Conservation (phyloP, 2,329 filamentous ascomycete genomes). For the Teratosphaeria pseudoeucalypti region DNA sequence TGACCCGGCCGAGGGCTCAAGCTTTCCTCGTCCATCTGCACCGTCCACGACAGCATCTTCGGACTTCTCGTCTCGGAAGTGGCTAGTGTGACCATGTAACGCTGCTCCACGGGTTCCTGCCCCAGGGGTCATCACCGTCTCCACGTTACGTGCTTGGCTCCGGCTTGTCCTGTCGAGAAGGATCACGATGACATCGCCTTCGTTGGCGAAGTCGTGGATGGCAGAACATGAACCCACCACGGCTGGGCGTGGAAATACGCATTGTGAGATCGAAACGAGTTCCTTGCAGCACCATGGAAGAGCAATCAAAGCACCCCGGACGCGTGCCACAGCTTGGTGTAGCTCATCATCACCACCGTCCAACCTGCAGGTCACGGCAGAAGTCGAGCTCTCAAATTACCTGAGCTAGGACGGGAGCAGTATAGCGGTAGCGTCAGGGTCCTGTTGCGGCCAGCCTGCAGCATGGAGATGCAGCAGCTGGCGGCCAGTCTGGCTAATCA, state of each 20-base stretch:
- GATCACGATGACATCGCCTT: not conserved
- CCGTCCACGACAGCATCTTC: not conserved
- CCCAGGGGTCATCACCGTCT: not conserved
- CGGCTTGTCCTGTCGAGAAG: not conserved
- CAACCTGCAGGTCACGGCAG: not conserved
- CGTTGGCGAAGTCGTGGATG: not conserved
- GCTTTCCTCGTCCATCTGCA: not conserved
- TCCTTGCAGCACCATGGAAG: not conserved
- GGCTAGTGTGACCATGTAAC: not conserved
- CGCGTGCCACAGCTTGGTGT: not conserved
- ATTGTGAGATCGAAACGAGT: not conserved
- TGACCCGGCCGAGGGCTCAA: not conserved
- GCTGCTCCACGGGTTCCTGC: not conserved
- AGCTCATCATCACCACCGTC: not conserved
- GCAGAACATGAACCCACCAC: not conserved
- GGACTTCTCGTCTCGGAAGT: not conserved
- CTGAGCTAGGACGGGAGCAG: not conserved
- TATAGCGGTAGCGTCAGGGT: not conserved
- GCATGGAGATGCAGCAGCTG: not conserved
- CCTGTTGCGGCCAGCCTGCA: not conserved
- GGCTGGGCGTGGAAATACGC: not conserved
- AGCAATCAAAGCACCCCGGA: not conserved
- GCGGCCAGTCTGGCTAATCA: slow-evolving; percentile 6
- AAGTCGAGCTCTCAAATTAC: not conserved
- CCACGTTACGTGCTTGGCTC: not conserved